Evolutionary conservation across 495 filamentous ascomycete species (phyloP), one percentile per base, ranked within the genome.

Genomic region (Xylaria sp.): DNA sequence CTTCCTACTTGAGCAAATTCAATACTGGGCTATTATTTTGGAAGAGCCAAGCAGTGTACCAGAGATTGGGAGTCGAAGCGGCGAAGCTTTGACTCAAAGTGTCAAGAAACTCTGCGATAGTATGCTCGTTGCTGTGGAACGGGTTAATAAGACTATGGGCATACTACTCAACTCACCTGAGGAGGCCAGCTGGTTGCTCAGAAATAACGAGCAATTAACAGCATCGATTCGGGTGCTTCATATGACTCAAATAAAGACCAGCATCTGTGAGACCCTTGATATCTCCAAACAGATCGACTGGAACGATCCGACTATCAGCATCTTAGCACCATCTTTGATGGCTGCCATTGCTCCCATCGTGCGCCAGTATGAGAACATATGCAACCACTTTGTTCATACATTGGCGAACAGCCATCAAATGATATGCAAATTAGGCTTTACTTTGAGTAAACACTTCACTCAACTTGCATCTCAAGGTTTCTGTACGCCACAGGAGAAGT

Each of bases 381-480:
- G 88, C 76, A 75, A 83, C 21, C 80, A 86, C 19, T 74, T 88
- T 33, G 73, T 92, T 5, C 72, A 79, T 15, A 80, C 85, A 19
- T 89, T 88, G 76, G 76, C 86, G 4, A 79, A 82, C 12, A 82
- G 92, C 5, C 91, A 98, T 74, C 81, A 85, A 21, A 85, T 90
- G 35, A 88, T 89, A 3, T 93, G 90, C 79, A 93, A 91, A 69
- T 85, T 95, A 58, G 88, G 91, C 0, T 91, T 90, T 74, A 87
- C 90, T 11, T 86, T 98, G 50, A 85, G 90, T 33, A 91, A 91
- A 50, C 88, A 89, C 0, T 96, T 97, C 70, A 87, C 85, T 5
- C 89, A 92, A 61, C 84, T 98, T 40, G 89, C 91, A 2, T 86
- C 87, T 8, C 90, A 95, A 77, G 97, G 97, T 12, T 98, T 98